Conservation (phyloP, 441 rosid species). For the Euphorbia celastroides region DNA sequence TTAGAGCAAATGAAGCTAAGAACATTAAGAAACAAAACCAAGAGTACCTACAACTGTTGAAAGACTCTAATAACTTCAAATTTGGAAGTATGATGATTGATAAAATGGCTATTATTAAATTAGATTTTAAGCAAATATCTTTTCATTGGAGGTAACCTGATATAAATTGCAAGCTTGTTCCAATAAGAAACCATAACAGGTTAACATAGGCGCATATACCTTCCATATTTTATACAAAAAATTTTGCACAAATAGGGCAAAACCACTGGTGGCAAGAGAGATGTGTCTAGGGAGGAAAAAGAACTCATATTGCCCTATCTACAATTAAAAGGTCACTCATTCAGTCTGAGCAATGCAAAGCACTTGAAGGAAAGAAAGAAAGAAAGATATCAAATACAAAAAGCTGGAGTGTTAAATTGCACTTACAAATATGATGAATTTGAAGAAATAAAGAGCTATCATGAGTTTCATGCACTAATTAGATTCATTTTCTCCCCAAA, state of each 20-base stretch:
- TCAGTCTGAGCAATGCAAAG: neutral
- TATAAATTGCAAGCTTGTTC: neutral
- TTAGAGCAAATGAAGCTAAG: slow-evolving; percentile 16
- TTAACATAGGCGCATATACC: neutral
- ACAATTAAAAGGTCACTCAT: neutral
- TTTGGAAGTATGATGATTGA: neutral
- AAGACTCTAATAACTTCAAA: neutral
- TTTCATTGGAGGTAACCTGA: neutral
- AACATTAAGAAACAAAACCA: slow-evolving; percentile 6
- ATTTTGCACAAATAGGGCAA: neutral
- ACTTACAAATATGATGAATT: neutral
- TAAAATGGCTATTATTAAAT: neutral
- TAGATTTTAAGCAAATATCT: neutral
- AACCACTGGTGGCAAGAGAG: neutral
- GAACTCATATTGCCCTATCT: neutral
- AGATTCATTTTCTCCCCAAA: neutral
- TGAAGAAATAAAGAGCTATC: neutral
- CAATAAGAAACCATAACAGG: neutral
- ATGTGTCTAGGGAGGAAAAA: neutral
- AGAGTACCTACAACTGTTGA: slow-evolving; percentile 4
- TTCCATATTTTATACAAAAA: neutral
- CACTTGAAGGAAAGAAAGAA: neutral
- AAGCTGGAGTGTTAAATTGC: neutral
- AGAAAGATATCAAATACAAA: neutral
- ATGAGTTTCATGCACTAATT: neutral